Evolutionary conservation across 2,329 filamentous ascomycete species (phyloP).

Genomic region (Trematosphaeria pertusa): DNA sequence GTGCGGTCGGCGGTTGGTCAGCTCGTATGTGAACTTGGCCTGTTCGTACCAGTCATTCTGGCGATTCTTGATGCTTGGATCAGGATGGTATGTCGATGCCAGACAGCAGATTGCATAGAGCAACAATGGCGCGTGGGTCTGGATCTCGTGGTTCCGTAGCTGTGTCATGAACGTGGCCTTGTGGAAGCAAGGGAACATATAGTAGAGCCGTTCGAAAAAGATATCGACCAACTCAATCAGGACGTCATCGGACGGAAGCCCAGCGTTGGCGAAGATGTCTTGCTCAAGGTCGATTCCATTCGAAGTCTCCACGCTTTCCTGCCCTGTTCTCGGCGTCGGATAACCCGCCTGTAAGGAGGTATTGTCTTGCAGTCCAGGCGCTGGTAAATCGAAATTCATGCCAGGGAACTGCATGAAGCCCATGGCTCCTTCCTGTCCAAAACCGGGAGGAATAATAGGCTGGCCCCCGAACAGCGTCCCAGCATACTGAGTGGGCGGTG

Average conservation of each 20-base stretch:
- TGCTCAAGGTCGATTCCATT: constrained; percentile 6
- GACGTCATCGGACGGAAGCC: constrained; percentile 23
- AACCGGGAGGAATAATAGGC: constrained; percentile 6
- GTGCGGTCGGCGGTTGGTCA: constrained; percentile 25
- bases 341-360: constrained; percentile 2
- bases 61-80: constrained; percentile 23
- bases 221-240: constrained; percentile 29
- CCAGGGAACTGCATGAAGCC: constrained; percentile 17
- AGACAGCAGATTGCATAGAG: constrained; percentile 37
- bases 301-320: constrained; percentile 3
- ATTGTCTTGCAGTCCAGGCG: background rate
- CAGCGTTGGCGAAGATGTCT: constrained; percentile 12
- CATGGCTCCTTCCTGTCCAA: background rate
- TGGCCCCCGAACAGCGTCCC: constrained; percentile 1
- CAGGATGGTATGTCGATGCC: constrained; percentile 30
- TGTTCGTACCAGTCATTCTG: constrained; percentile 37
- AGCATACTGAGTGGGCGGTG: background rate
- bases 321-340: constrained; percentile 5
- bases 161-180: constrained; percentile 22
- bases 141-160: constrained; percentile 20
- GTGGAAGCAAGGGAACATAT: constrained; percentile 39
- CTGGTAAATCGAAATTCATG: constrained; percentile 21
- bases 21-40: constrained; percentile 37
- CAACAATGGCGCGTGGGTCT: constrained; percentile 28
- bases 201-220: constrained; percentile 34